Percentiles rank a stretch among this genome's conserved stretches.
Evolutionary conservation across 495 filamentous ascomycete species (phyloP).

Genomic region (Neurospora hispaniola): DNA sequence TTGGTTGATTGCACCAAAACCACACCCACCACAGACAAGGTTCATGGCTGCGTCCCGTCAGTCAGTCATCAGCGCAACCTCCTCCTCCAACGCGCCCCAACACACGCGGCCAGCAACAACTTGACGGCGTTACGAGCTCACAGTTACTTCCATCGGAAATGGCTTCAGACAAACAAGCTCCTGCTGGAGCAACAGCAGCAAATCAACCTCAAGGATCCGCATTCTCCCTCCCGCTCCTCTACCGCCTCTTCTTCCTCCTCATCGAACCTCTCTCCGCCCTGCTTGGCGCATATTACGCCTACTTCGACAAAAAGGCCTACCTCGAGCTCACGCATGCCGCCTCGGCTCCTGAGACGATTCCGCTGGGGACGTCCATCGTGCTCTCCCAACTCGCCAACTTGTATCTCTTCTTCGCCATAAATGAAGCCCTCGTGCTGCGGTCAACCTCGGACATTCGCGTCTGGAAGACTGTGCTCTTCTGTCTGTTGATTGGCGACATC

Average conservation of each 20-base stretch:
- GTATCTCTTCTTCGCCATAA: constrained; percentile 57
- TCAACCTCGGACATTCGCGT: constrained; percentile 49
- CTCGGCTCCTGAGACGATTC: constrained; percentile 29
- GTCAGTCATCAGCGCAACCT: not conserved
- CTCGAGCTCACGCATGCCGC: constrained; percentile 43
- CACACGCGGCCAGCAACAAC: not conserved
- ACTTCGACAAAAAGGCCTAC: constrained; percentile 45
- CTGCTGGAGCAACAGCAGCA: not conserved
- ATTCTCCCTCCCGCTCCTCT: constrained; percentile 34
- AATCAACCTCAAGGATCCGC: constrained; percentile 1
- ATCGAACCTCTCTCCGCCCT: constrained; percentile 58
- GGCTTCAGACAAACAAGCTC: constrained; percentile 2
- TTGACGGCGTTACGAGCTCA: not conserved
- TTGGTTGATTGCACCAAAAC: not conserved
- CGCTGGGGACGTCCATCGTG: constrained; percentile 41
- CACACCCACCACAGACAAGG: not conserved
- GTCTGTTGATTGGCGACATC: constrained; percentile 53
- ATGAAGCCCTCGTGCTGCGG: constrained; percentile 58
- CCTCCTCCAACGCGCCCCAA: not conserved
- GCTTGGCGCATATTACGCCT: constrained; percentile 52
- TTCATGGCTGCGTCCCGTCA: not conserved
- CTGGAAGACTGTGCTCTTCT: constrained; percentile 52
- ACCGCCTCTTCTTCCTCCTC: constrained; percentile 54
- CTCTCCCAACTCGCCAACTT: constrained; percentile 54
- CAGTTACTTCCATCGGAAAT: not conserved